Evolutionary conservation across 2,329 filamentous ascomycete species (phyloP), one percentile per base, ranked within the genome.

Genomic region (Penicillium sp.): DNA sequence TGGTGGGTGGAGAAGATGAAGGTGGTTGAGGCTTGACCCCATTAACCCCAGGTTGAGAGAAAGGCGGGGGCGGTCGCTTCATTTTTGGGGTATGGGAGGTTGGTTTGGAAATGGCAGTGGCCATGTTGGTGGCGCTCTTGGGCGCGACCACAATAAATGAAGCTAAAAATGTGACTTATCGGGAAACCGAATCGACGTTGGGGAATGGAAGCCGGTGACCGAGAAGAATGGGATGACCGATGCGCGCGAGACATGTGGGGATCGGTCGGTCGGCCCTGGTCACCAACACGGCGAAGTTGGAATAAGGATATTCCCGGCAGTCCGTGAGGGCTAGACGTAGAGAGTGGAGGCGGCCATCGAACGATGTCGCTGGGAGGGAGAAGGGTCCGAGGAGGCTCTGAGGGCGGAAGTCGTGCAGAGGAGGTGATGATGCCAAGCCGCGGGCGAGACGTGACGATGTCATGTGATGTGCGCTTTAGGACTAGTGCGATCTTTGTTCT

Each of bases 61-160:
- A 83, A 47, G 87, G 82, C 37, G 86, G 86, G 52, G 84, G 79
- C 59, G 86, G 87, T 35, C 88, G 87, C 77, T 91, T 92, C 62
- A 85, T 82, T 76, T 91, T 92, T 64, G 73, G 70, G 58, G 78
- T 71, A 64, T 78, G 73, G 50, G 78, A 72, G 55, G 73, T 69
- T 49, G 73, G 73, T 66, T 78, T 77, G 43, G 77, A 77, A 48
- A 79, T 70, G 52, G 75, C 75, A 49, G 77, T 79, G 53, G 77
- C 76, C 77, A 79, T 79, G 50, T 54, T 71, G 65, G 61, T 62
- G 57, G 63, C 52, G 55, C 57, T 54, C 45, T 48, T 42, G 11
- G 45, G 62, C 63, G 65, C 65, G 56, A 68, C 51, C 47, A 56
- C 50, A 54, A 51, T 58, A 50, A 52, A 53, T 62, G 61, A 54